A percentile compares a stretch with the other conserved stretches of the same genome.
These are phyloP conservation scores for Gleditsia sinensis DNA, from an alignment of 306 rosid species.

Conservation along the genomic window DNA sequence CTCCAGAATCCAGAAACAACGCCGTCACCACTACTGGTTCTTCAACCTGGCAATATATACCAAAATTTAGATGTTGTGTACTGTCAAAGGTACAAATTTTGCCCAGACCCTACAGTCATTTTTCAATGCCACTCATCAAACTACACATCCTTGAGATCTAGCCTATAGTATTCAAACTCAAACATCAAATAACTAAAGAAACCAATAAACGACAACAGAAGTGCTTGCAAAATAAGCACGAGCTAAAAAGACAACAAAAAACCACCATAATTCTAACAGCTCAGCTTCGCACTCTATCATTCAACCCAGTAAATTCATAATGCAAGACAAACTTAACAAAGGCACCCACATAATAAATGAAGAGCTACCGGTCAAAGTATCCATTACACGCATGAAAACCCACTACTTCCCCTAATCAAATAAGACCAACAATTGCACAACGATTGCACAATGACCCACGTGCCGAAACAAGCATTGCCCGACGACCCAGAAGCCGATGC, in stretches of 20 bases:
- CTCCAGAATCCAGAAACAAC: neutral
- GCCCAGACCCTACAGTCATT: slow-evolving; percentile 13
- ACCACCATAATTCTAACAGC: slow-evolving; percentile 41
- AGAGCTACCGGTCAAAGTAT: slow-evolving; percentile 31
- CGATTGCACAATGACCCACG: slow-evolving; percentile 31
- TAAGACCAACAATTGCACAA: slow-evolving; percentile 39
- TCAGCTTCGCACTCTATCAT: slow-evolving; percentile 45
- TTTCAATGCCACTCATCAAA: slow-evolving; percentile 25
- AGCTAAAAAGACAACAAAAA: slow-evolving; percentile 28
- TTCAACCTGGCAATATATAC: slow-evolving; percentile 28
- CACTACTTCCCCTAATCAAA: slow-evolving; percentile 34
- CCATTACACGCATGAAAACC: slow-evolving; percentile 36
- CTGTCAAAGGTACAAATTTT: slow-evolving; percentile 4
- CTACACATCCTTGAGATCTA: slow-evolving; percentile 32
- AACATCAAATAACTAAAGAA: slow-evolving; percentile 6
- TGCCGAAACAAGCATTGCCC: slow-evolving; percentile 22
- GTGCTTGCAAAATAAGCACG: slow-evolving; percentile 29
- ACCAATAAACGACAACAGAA: slow-evolving; percentile 29
- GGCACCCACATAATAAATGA: slow-evolving; percentile 12
- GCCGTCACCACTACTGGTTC: slow-evolving; percentile 1
- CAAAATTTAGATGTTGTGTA: neutral
- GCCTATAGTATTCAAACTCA: slow-evolving; percentile 29
- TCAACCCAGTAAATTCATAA: slow-evolving; percentile 38
- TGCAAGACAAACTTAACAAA: slow-evolving; percentile 36
- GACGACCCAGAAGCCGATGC: slow-evolving; percentile 29